These are phyloP conservation scores for Lavandula angustifolia DNA, from an alignment of 257 asterid genomes.

Conservation along the genomic window DNA sequence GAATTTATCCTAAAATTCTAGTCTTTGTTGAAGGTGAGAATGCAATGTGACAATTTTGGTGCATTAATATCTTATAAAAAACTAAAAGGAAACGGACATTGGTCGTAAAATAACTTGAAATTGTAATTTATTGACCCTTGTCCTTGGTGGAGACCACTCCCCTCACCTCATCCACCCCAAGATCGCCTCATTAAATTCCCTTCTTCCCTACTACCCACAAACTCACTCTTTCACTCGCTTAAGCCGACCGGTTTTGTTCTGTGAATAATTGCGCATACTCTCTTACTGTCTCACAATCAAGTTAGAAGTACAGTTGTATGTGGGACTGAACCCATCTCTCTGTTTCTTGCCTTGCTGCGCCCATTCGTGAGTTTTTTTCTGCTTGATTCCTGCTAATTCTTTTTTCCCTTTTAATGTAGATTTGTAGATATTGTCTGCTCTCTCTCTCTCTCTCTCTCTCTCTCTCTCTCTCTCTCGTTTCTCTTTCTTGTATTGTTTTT, in stretches of 20 bases:
- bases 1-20: too few species aligned
- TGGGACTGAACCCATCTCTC: slow-evolving; percentile 25
- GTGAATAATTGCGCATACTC: background rate
- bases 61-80: too few species aligned
- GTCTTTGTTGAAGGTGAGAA: too few species aligned
- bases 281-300: background rate
- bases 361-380: slow-evolving; percentile 29
- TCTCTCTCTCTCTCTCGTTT: background rate
- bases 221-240: background rate
- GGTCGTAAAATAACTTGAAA: too few species aligned
- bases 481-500: background rate
- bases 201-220: background rate
- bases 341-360: background rate
- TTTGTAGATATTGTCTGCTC: background rate
- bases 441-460: background rate
- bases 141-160: too few species aligned
- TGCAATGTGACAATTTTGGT: too few species aligned
- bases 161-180: too few species aligned
- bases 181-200: too few species aligned
- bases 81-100: too few species aligned
- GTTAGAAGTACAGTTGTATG: background rate
- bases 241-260: background rate
- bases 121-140: too few species aligned
- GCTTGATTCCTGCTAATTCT: slow-evolving; percentile 7
- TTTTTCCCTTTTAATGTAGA: background rate